These are phyloP conservation scores for Lupinus albus DNA, from an alignment of 306 rosid genomes.

Conservation along the genomic window DNA sequence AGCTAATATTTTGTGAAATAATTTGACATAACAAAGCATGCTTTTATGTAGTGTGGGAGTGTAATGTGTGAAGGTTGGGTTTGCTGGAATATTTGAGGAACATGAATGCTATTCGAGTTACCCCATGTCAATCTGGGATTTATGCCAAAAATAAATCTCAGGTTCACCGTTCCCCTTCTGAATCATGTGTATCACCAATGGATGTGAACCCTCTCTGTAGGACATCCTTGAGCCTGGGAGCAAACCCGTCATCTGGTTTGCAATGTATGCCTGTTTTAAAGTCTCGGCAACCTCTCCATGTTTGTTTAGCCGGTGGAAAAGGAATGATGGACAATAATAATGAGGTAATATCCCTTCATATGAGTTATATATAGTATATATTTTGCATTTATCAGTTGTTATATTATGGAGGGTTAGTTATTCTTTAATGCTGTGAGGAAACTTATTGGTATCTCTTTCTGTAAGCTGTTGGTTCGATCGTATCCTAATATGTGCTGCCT, in stretches of 20 bases:
- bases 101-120: slow-evolving; percentile 51
- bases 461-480: no score
- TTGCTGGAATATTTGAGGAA: slow-evolving; percentile 21
- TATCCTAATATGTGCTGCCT: background rate
- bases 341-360: slow-evolving; percentile 48
- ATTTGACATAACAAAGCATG: slow-evolving; percentile 20
- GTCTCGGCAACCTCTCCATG: slow-evolving; percentile 42
- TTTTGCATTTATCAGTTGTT: slow-evolving; percentile 17
- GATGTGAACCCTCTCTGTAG: slow-evolving; percentile 30
- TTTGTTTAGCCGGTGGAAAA: slow-evolving; percentile 59
- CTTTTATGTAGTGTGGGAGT: slow-evolving; percentile 38
- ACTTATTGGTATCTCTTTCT: no score
- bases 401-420: slow-evolving; percentile 20
- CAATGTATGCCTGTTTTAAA: slow-evolving; percentile 41
- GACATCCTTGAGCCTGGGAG: slow-evolving; percentile 19
- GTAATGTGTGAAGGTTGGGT: slow-evolving; percentile 34
- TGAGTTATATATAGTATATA: slow-evolving; percentile 12
- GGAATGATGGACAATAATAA: slow-evolving; percentile 52
- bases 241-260: slow-evolving; percentile 35
- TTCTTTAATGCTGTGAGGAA: background rate
- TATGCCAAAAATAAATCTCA: slow-evolving; percentile 23
- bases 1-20: background rate
- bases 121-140: slow-evolving; percentile 37
- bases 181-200: slow-evolving; percentile 23
- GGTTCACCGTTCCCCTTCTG: slow-evolving; percentile 30